Evolutionary conservation across 306 rosid genomes (phyloP), one percentile per base, ranked within the genome.

Genomic region (Sphenostylis stenocarpa): DNA sequence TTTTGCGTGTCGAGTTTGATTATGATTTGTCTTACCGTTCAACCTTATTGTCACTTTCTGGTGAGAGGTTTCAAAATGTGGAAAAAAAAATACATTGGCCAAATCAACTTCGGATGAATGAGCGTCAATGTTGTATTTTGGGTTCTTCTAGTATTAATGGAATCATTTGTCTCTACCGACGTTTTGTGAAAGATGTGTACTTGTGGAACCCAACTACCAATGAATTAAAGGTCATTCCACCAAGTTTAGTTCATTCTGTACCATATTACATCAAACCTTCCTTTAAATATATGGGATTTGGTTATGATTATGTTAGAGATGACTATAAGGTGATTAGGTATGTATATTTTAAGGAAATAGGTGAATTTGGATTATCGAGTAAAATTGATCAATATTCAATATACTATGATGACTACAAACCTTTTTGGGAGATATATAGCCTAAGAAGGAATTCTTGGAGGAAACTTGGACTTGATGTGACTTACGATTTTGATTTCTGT

Each of bases 121-220:
- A 6, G 1, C 8, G n/a, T 36, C 3, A 8, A 7, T 0, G 0
- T 0, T 1, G 0, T 36, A 1, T 36, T 1, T 0, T 38, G 12
- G 13, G 33, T 23, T 24, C n/a, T 24, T 1, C 0, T 10, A 53
- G 60, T 53, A 9, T 55, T 23, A 55, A 55, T 55, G 62, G 62
- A 23, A 55, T 4, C 24, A 3, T 55, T 8, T 38, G 43, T 9
- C 8, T 38, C 2, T 9, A 2, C 43, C 1, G 7, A 8, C 0
- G 8, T 36, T 0, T 0, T 4, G 5, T 0, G 5, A 36, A 1
- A 36, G 8, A 0, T 0, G 1, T 0, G 3, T 36, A 38, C 8
- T 38, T 38, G 15, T 55, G 62, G 62, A 55, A 55, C 3, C 62
- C 9, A 55, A 0, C 8, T 23, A 21, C 7, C 0, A 0, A 1